Evolutionary conservation across 1,139 yeast species (phyloP), one percentile per base, ranked within the genome.

Genomic region (Suhomyces maxii): DNA sequence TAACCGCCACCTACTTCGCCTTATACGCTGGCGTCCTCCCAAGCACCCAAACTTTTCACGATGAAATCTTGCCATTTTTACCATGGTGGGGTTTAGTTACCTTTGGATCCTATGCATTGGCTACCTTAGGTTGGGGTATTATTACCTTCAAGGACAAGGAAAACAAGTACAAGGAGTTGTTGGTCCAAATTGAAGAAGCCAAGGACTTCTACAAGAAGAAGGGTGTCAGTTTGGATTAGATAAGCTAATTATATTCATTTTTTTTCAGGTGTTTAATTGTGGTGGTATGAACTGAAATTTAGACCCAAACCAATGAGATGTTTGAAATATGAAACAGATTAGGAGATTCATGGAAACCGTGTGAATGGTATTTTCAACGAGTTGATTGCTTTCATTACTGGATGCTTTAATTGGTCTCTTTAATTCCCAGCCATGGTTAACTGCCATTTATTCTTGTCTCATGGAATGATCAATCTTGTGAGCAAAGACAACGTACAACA

Each of bases 31-130:
- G 84, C 14, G 73, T 77, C 26, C 69, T 86, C 47, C 90, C 91
- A 36, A 66, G 79, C 3, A 72, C 83, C n/a, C 67, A 64, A 13
- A 58, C 64, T 37, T 58, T 85, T 56, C 79, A 73, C 44, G 60
- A 70, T 35, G 83, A 83, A 53, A 77, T 86, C 49, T 67, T 86
- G 53, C 91, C 91, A 26, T 73, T 56, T 59, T 67, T 86, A 48
- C 93, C 93, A 43, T 83, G 79, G 74, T 86, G 91, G 91, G 77
- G 72, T 0, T 68, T 86, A 54, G 88, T 86, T 32, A 59, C 86
- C 7, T 85, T 86, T 62, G 91, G 91, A 31, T 71, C 87, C 18
- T 86, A 83, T 59, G 83, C 90, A n/a, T 74, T 86, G 56, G 85
- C 79, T 40, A 79, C 86, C 8, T 73, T 86, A 50, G 91, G 93